A percentile compares a stretch with the other conserved stretches of the same genome.
phyloP scores from a whole-genome alignment of 306 rosid species.

The Prunus campanulata region DNA sequence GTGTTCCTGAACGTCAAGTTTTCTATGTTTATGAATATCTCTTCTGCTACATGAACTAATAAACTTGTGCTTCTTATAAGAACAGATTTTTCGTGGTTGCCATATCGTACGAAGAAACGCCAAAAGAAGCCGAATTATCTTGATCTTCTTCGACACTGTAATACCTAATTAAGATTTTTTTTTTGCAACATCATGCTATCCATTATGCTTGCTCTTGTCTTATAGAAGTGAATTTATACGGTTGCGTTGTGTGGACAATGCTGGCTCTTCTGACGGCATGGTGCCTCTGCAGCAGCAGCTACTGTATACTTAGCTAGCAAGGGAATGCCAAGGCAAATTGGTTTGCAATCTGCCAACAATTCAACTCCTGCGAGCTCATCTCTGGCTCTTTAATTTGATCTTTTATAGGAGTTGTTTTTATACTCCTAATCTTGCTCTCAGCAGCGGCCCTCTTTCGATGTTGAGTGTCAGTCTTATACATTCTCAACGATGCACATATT shows the following conservation, averaged over 20 bases:
- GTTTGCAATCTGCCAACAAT: conserved; percentile 62
- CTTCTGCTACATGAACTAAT: background rate
- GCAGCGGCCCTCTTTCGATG: conserved; percentile 39
- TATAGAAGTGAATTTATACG: background rate
- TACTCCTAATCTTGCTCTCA: conserved; percentile 37
- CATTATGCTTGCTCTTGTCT: background rate
- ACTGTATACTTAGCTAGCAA: conserved; percentile 53
- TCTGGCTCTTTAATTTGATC: conserved; percentile 68
- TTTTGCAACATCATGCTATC: background rate
- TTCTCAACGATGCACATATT: background rate
- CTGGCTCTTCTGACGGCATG: conserved; percentile 36
- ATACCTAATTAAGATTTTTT: background rate
- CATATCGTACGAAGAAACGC: conserved; percentile 39
- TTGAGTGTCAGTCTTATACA: conserved; percentile 3
- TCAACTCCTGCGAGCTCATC: conserved; percentile 53
- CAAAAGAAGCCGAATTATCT: conserved; percentile 26
- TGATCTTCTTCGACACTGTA: conserved; percentile 47
- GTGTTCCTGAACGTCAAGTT: conserved; percentile 1
- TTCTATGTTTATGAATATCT: background rate
- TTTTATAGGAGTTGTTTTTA: conserved; percentile 35
- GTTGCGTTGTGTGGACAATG: conserved; percentile 33
- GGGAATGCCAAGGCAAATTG: conserved; percentile 51
- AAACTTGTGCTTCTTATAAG: background rate
- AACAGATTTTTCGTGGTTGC: conserved; percentile 41
- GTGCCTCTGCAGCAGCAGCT: conserved; percentile 55